These are phyloP conservation scores for Waltergamsia citrina DNA, from an alignment of 2,329 filamentous ascomycete species.

Conservation along the genomic window DNA sequence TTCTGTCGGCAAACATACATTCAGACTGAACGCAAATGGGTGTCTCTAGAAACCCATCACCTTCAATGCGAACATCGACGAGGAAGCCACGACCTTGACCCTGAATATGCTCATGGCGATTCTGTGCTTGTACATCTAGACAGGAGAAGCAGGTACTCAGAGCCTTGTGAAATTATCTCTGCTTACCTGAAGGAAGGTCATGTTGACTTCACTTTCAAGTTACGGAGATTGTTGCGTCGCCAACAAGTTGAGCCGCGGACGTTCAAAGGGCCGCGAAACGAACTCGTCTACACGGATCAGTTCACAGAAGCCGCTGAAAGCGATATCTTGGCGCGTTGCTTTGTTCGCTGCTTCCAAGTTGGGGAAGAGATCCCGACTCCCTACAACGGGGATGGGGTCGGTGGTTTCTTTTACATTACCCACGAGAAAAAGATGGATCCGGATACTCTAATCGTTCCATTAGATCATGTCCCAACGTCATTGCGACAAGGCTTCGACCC, in stretches of 20 bases:
- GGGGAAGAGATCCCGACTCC: slow-evolving; percentile 43
- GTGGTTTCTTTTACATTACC: slow-evolving; percentile 57
- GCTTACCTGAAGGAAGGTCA: slow-evolving; percentile 17
- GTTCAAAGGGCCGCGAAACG: slow-evolving; percentile 35
- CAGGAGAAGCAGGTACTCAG: slow-evolving; percentile 26
- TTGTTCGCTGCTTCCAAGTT: slow-evolving; percentile 44
- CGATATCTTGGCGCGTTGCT: slow-evolving; percentile 45
- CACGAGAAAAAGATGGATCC: slow-evolving; percentile 14
- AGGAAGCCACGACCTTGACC: slow-evolving; percentile 6
- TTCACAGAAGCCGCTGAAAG: slow-evolving; percentile 22
- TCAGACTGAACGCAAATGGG: slow-evolving; percentile 49
- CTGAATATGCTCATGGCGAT: slow-evolving; percentile 40
- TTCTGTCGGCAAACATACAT: slow-evolving; percentile 66
- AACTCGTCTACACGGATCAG: slow-evolving; percentile 46
- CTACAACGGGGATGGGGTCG: slow-evolving; percentile 56
- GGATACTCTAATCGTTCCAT: slow-evolving; percentile 13
- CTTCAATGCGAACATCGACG: slow-evolving; percentile 37
- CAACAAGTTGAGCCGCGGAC: slow-evolving; percentile 22
- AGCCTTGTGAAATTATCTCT: slow-evolving; percentile 51
- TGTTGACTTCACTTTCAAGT: slow-evolving; percentile 3
- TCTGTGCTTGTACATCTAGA: slow-evolving; percentile 41
- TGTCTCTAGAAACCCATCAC: slow-evolving; percentile 45
- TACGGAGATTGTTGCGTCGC: slow-evolving; percentile 42
- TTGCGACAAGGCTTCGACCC: slow-evolving; percentile 50
- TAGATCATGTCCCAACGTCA: slow-evolving; percentile 19